Evolutionary conservation across 2,329 filamentous ascomycete species (phyloP).

Genomic region (Zasmidium angulare): DNA sequence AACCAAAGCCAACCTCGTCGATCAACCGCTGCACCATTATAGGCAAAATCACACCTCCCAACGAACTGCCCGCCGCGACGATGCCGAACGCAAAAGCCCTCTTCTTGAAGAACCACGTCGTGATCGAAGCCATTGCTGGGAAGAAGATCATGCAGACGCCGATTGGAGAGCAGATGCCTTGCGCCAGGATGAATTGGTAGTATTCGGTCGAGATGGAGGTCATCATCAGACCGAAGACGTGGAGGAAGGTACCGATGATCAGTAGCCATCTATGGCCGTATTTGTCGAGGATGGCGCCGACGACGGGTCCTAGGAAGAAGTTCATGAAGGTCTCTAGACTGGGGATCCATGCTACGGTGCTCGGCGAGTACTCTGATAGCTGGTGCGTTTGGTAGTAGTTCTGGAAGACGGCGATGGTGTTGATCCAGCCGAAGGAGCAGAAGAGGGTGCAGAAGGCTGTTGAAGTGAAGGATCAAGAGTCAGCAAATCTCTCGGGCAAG

Average conservation of each 20-base stretch:
- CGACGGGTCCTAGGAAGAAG: slow-evolving; percentile 55
- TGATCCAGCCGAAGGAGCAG: slow-evolving; percentile 43
- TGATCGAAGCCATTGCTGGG: slow-evolving; percentile 18
- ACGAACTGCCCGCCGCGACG: slow-evolving; percentile 7
- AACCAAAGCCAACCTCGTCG: slow-evolving; percentile 51
- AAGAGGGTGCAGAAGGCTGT: slow-evolving; percentile 39
- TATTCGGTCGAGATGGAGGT: slow-evolving; percentile 56
- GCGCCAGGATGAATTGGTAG: slow-evolving; percentile 55
- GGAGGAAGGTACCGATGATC: slow-evolving; percentile 52
- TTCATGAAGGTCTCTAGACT: slow-evolving; percentile 50
- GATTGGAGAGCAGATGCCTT: slow-evolving; percentile 55
- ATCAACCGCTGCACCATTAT: slow-evolving; percentile 51
- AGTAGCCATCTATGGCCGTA: slow-evolving; percentile 31
- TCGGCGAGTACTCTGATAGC: slow-evolving; percentile 39
- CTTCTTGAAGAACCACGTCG: slow-evolving; percentile 47
- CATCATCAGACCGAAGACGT: slow-evolving; percentile 67
- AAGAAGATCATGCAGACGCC: slow-evolving; percentile 54
- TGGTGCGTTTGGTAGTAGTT: slow-evolving; percentile 48
- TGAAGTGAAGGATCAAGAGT: too few relatives aligned
- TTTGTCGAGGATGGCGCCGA: slow-evolving; percentile 48
- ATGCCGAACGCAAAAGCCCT: slow-evolving; percentile 8
- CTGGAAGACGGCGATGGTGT: slow-evolving; percentile 47
- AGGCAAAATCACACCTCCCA: slow-evolving; percentile 34
- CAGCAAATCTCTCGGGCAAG: too few relatives aligned
- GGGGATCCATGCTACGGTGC: slow-evolving; percentile 48